A percentile compares a stretch with the other conserved stretches of the same genome.
These are phyloP conservation scores for Pseudogymnoascus sp. DNA, from an alignment of 2,329 filamentous ascomycete genomes.

Conservation along the genomic window DNA sequence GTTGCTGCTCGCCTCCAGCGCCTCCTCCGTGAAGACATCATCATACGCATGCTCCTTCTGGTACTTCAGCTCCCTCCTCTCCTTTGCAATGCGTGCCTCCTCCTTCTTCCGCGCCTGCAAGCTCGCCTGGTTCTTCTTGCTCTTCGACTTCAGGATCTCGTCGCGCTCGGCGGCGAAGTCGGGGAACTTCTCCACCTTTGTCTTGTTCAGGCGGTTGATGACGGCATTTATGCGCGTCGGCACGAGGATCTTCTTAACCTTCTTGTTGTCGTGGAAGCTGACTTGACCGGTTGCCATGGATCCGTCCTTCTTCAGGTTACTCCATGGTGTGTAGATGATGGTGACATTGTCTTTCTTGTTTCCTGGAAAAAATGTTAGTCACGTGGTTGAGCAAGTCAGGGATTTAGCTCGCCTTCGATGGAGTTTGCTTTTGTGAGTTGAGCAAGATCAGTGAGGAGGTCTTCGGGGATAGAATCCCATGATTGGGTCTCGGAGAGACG, in stretches of 20 bases:
- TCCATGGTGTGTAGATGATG: constrained; percentile 95
- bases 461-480: constrained; percentile 75
- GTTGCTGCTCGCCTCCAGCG: constrained; percentile 71
- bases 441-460: constrained; percentile 78
- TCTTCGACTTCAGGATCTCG: constrained; percentile 61
- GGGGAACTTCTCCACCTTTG: constrained; percentile 78
- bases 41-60: constrained; percentile 98
- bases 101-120: constrained; percentile 65
- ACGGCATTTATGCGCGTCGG: constrained; percentile 76
- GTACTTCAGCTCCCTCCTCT: constrained; percentile 83
- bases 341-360: constrained; percentile 99
- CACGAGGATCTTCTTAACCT: constrained; percentile 78
- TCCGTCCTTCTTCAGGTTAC: constrained; percentile 89
- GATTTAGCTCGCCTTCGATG: constrained; percentile 64
- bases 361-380: constrained; percentile 41
- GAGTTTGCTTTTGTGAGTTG: constrained; percentile 98
- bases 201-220: constrained; percentile 98
- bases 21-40: constrained; percentile 78
- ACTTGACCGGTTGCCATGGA: constrained; percentile 95
- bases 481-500: constrained; percentile 68
- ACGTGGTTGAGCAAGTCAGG: constrained; percentile 2
- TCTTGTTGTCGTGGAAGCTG: constrained; percentile 81
- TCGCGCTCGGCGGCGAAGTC: constrained; percentile 79
- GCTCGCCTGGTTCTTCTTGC: constrained; percentile 61
- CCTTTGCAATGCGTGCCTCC: constrained; percentile 64